phyloP scores from a whole-genome alignment of 768 basidiomycete genomes.

The Suillus americanus region DNA sequence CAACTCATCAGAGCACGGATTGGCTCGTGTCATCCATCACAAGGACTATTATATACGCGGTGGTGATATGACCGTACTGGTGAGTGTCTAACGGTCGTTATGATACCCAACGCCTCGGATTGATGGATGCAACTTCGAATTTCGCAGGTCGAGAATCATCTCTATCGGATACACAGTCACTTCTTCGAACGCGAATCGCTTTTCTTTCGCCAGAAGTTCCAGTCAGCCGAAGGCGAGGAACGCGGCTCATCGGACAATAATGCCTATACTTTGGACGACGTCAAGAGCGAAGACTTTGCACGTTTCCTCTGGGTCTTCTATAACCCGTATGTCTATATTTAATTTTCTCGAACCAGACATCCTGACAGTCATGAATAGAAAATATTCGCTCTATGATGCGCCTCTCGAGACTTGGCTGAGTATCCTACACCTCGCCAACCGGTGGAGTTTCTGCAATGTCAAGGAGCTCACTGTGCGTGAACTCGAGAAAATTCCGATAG shows the following conservation, averaged over 20 bases:
- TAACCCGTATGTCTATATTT: conserved; percentile 45
- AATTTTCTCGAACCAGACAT: not conserved
- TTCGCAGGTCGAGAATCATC: conserved; percentile 52
- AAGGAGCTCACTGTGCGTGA: conserved; percentile 39
- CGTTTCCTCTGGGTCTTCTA: conserved; percentile 65
- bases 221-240: conserved; percentile 29
- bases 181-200: conserved; percentile 64
- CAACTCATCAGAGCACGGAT: conserved; percentile 23
- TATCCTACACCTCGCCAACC: conserved; percentile 38
- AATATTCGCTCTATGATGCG: conserved; percentile 40
- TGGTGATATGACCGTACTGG: conserved; percentile 59
- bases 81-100: conserved; percentile 29
- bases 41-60: conserved; percentile 55
- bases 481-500: conserved; percentile 36
- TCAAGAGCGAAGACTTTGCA: conserved; percentile 48
- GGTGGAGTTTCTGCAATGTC: conserved; percentile 42
- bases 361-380: conserved; percentile 19
- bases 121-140: conserved; percentile 5
- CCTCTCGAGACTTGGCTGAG: conserved; percentile 40
- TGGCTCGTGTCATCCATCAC: conserved; percentile 34
- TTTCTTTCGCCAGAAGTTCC: conserved; percentile 41
- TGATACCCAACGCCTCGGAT: not conserved
- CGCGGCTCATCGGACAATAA: conserved; percentile 39
- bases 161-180: conserved; percentile 59
- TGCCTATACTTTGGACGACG: conserved; percentile 46